These are phyloP conservation scores for Malassezia equina DNA, from an alignment of 1,284 basidiomycete genomes.

Conservation along the genomic window DNA sequence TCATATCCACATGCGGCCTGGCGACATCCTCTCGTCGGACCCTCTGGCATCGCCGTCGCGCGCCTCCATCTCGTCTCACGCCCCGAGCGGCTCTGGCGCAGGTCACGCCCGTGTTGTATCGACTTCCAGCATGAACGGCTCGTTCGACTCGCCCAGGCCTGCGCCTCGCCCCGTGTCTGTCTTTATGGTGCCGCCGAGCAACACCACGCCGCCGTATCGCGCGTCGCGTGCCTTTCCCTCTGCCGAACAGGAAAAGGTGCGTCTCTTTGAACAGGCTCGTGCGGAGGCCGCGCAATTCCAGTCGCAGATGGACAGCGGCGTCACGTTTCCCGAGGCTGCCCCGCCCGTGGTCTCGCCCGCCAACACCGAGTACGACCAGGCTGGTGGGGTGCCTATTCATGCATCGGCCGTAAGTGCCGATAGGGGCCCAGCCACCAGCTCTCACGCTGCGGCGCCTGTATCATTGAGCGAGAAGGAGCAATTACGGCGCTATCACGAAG, in stretches of 20 bases:
- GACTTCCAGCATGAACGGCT: neutral
- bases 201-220: neutral
- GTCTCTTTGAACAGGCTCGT: constrained; percentile 37
- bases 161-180: neutral
- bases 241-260: constrained; percentile 38
- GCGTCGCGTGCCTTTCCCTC: neutral
- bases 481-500: neutral
- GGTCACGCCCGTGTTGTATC: neutral
- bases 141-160: neutral
- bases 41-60: neutral
- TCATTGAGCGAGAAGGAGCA: neutral
- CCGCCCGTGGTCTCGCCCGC: neutral
- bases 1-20: neutral
- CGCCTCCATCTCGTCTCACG: neutral
- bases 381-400: constrained; percentile 10
- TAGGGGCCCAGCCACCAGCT: neutral
- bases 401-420: neutral
- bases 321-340: constrained; percentile 8
- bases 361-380: constrained; percentile 24
- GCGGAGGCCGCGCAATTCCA: constrained; percentile 39
- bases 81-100: neutral
- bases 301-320: constrained; percentile 26
- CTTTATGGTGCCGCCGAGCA: constrained; percentile 1
- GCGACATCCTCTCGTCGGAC: neutral
- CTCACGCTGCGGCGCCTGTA: neutral